Base-by-base conservation (phyloP, 257 asterid genomes). In the Rubia yunnanensis region DNA sequence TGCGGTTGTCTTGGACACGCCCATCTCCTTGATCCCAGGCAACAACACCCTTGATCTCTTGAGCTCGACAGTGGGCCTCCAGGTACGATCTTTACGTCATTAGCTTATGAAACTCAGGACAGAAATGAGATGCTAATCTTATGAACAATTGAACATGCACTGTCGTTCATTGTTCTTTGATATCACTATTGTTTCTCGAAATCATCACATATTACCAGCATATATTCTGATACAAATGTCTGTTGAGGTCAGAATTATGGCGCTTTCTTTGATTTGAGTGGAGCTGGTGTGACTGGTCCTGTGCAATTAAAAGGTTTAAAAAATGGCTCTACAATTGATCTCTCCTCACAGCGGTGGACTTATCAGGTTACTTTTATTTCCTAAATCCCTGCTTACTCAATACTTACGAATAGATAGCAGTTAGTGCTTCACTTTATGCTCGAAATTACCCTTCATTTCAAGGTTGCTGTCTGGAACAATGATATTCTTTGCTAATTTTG, bases 11-110 rank as follows among this genome's bases (percentile, higher is more conserved):
- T 38, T 87, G 64, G 89, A 87, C 6, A 74, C 81, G 64, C 95
- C 98, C 3, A 17, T 87, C 66, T 79, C 79, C 82, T 85, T 92
- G 38, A 31, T 31, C 31, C 57, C 77, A 49, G 90, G 95, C 63
- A 69, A 74, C 48, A 90, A 85, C 76, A 77, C 70, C 61, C 78
- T 90, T 34, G 95, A 87, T 78, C 84, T 92, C 69, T 84, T 89
- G 82, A 89, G 95, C 71, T 72, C 78, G 74, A 87, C 95, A 24
- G 92, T 89, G 61, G 97, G 97, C 20, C 82, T 90, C 61, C 94
- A 87, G 90, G 96, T 89, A 71, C 1, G 75, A 67, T 35, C 41
- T 77, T 46, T 54, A 6, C 10, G 11, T 23, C 44, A 54, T 60
- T 46, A 28, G 58, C 39, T 6, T 17, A 23, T 11, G 53, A 9